phyloP scores from a whole-genome alignment of 225 moss, liverwort and hornwort genomes.

The Pleurozium schreberi region DNA sequence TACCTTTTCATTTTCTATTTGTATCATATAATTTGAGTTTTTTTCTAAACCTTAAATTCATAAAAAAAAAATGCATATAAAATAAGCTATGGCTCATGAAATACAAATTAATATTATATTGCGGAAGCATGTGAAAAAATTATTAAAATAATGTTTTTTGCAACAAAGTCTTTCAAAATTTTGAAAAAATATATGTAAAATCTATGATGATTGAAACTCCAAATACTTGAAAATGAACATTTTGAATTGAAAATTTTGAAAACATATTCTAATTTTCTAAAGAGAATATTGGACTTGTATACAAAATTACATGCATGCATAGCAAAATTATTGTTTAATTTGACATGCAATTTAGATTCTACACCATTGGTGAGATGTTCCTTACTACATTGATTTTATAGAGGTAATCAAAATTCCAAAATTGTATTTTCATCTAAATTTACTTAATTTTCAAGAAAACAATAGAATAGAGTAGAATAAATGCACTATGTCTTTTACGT shows the following conservation, averaged over 20 bases:
- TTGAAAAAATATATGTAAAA: not conserved
- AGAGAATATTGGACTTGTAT: not conserved
- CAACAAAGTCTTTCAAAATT: not conserved
- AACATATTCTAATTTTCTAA: too few relatives aligned
- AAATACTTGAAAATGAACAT: not conserved
- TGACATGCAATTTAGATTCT: not conserved
- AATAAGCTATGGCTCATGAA: not conserved
- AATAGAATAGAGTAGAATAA: not conserved
- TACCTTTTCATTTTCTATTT: not conserved
- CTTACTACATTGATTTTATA: not conserved
- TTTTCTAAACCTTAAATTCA: too few relatives aligned
- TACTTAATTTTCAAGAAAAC: not conserved
- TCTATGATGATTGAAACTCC: not conserved
- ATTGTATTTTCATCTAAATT: too few relatives aligned
- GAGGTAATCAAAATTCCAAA: not conserved
- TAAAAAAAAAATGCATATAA: rapidly evolving
- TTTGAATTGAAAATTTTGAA: not conserved
- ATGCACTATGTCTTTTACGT: not conserved
- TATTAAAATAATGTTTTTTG: not conserved
- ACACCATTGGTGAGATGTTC: not conserved
- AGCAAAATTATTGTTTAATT: not conserved
- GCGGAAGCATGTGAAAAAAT: rapidly evolving
- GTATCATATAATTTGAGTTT: not conserved
- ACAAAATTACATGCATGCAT: not conserved
- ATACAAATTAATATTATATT: too few relatives aligned